Conservation (phyloP, 257 asterid species). For the Agastache rugosa region DNA sequence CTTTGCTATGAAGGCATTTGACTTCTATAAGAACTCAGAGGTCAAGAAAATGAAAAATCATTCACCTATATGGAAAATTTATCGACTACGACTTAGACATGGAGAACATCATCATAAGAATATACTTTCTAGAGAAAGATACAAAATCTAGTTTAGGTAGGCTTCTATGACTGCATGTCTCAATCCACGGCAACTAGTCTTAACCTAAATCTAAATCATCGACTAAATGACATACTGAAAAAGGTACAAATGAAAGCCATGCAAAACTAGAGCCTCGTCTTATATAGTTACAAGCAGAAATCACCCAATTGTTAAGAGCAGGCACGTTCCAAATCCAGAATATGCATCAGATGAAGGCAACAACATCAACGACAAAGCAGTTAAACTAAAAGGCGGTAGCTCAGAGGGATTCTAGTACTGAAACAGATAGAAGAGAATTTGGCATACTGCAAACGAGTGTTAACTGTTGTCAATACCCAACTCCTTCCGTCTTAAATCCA, state of each 20-base stretch:
- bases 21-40: neutral
- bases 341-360: constrained; percentile 12
- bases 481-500: constrained; percentile 58
- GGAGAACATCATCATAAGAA: constrained; percentile 1
- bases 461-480: constrained; percentile 41
- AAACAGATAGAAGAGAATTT: neutral
- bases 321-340: constrained; percentile 18
- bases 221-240: constrained; percentile 15
- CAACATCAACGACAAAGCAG: constrained; percentile 15
- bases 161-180: constrained; percentile 17
- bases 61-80: neutral
- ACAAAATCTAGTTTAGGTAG: constrained; percentile 12
- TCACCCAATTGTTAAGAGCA: constrained; percentile 12
- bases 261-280: constrained; percentile 29
- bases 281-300: constrained; percentile 26
- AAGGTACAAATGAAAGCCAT: neutral
- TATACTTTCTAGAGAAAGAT: constrained; percentile 10
- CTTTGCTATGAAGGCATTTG: neutral
- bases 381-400: neutral
- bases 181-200: constrained; percentile 22
- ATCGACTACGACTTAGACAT: neutral
- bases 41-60: neutral
- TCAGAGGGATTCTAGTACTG: neutral
- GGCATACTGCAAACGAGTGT: constrained; percentile 2
- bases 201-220: constrained; percentile 12